Percentiles rank a stretch among this genome's conserved stretches.
Conservation (phyloP, 2,329 filamentous ascomycete genomes). For the Aspergillus felis region DNA sequence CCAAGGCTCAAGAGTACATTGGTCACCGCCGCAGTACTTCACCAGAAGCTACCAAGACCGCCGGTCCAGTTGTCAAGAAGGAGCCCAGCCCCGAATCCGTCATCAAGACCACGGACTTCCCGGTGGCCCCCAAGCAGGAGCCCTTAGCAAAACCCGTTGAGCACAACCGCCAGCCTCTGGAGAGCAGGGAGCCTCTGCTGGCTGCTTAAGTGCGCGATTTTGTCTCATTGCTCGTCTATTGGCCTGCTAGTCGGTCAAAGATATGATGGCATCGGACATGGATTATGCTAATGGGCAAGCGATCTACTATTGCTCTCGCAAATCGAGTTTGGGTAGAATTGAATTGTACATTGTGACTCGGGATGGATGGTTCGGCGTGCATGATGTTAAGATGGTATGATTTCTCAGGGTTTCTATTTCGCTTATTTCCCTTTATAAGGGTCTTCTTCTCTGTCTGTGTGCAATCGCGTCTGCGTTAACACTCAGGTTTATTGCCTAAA, state of each 20-base stretch:
- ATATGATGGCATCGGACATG: not conserved
- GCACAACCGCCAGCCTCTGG: conserved; percentile 24
- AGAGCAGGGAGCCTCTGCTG: conserved; percentile 31
- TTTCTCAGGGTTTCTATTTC: conserved; percentile 5
- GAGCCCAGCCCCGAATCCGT: conserved; percentile 32
- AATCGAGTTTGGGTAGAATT: conserved; percentile 1
- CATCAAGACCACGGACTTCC: conserved; percentile 49
- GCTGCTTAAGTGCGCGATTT: conserved; percentile 19
- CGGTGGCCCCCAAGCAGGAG: conserved; percentile 42
- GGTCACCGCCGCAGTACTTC: conserved; percentile 34
- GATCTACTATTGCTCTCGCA: not conserved
- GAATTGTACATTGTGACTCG: conserved; percentile 3
- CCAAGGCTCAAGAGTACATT: conserved; percentile 57
- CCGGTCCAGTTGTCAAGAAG: conserved; percentile 21
- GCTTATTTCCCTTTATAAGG: conserved; percentile 1
- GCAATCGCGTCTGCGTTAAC: not conserved
- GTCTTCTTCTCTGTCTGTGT: conserved; percentile 1
- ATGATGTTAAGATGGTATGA: conserved; percentile 21
- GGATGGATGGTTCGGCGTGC: conserved; percentile 13
- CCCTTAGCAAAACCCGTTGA: conserved; percentile 28
- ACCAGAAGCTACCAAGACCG: conserved; percentile 28
- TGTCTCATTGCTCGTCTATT: not conserved
- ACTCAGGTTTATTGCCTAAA: not conserved
- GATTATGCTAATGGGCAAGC: not conserved
- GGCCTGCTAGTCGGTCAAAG: not conserved